Evolutionary conservation across 495 filamentous ascomycete species (phyloP).

Genomic region (Barbatosphaeria neglecta): DNA sequence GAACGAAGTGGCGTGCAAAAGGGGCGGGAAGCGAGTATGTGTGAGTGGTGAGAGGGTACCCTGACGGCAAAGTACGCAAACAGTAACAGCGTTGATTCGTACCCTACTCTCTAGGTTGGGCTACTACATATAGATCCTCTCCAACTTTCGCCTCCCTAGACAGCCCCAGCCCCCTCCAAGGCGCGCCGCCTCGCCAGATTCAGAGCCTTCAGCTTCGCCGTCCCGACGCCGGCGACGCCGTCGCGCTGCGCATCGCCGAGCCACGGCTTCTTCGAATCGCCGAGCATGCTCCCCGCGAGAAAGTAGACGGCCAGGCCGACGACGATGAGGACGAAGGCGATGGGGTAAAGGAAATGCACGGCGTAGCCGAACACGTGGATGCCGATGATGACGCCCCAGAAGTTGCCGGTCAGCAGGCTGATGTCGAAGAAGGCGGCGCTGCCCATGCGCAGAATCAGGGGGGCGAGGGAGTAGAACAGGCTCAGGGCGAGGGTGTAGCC

Average conservation of each 20-base stretch:
- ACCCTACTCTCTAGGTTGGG: no score
- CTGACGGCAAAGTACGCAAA: no score
- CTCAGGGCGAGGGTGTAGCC: constrained; percentile 77
- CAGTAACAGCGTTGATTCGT: no score
- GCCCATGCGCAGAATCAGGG: constrained; percentile 76
- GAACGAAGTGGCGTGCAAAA: no score
- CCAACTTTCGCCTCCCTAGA: background rate
- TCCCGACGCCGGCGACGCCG: constrained; percentile 74
- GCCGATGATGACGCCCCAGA: constrained; percentile 92
- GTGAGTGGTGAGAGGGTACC: no score
- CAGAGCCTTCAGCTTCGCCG: constrained; percentile 71
- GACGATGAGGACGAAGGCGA: constrained; percentile 88
- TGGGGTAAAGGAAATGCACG: constrained; percentile 86
- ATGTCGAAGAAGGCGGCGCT: constrained; percentile 96
- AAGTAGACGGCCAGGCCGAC: constrained; percentile 76
- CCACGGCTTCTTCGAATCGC: constrained; percentile 94
- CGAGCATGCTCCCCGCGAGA: constrained; percentile 59
- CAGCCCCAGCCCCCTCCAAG: background rate
- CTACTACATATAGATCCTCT: no score
- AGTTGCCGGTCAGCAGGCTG: constrained; percentile 84
- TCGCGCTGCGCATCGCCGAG: constrained; percentile 72
- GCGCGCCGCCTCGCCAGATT: constrained; percentile 30
- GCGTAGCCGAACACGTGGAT: constrained; percentile 68
- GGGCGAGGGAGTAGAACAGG: constrained; percentile 79
- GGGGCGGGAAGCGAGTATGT: no score